phyloP scores from a whole-genome alignment of 129 eudicot genomes.

The Centrapalus pauciflorus region DNA sequence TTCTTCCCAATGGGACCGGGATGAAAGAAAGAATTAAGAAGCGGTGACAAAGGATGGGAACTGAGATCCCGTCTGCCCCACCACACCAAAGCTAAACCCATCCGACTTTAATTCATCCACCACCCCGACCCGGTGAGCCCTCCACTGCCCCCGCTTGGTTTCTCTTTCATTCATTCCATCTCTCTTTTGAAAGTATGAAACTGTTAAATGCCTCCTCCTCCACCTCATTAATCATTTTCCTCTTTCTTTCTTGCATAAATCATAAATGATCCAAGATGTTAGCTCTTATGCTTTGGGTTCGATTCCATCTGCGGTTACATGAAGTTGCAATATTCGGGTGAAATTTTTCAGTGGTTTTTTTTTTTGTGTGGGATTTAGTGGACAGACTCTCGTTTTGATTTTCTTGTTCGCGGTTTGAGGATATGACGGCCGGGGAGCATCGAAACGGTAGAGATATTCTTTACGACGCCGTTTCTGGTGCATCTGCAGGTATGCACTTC shows the following conservation, averaged over 20 bases:
- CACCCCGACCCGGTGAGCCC: not conserved
- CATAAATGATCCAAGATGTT: no score
- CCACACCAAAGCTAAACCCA: no score
- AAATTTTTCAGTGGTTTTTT: slow-evolving; percentile 1
- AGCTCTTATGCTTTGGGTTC: not conserved
- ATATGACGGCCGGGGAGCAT: slow-evolving; percentile 17
- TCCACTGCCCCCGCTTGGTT: no score
- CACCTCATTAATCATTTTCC: not conserved
- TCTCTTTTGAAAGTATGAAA: no score
- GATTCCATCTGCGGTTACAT: not conserved
- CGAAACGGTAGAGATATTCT: slow-evolving; percentile 13
- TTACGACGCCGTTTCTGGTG: slow-evolving; percentile 33
- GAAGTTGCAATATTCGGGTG: not conserved
- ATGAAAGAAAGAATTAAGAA: no score
- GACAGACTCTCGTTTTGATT: not conserved
- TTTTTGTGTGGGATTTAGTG: not conserved
- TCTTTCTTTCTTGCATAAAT: not conserved
- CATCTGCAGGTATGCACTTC: slow-evolving; percentile 23
- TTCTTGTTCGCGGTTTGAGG: not conserved
- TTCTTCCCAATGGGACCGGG: no score
- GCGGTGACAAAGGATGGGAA: no score
- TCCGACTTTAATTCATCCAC: not conserved
- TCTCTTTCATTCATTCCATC: no score
- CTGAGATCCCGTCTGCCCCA: no score
- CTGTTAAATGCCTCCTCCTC: not conserved